Conservation (phyloP, 257 asterid genomes). For the Prunella vulgaris region DNA sequence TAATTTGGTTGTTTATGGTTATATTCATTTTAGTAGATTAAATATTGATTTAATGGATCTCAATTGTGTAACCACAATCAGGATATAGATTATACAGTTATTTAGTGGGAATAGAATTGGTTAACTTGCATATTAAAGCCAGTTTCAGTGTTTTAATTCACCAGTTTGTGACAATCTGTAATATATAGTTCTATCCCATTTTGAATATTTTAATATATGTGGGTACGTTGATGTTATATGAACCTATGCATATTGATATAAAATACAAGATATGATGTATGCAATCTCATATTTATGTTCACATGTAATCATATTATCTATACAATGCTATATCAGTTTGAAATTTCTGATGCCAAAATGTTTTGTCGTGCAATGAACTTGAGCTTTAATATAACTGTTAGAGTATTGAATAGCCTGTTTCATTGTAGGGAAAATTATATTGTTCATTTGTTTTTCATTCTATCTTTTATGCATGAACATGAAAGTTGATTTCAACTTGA, state of each 20-base stretch:
- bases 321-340: not conserved
- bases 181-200: conserved; percentile 1
- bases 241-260: not conserved
- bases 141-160: not conserved
- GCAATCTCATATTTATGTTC: not conserved
- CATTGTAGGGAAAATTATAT: not conserved
- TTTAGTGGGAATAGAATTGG: not conserved
- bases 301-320: not conserved
- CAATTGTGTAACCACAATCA: not conserved
- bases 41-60: not conserved
- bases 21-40: not conserved
- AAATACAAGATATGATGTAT: not conserved
- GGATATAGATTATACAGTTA: not conserved
- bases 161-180: not conserved
- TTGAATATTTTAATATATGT: not conserved
- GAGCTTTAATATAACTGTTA: not conserved
- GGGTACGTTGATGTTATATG: not conserved
- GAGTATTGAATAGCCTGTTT: not conserved
- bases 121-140: not conserved
- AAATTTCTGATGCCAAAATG: not conserved
- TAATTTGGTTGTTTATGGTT: not conserved
- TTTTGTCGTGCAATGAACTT: not conserved
- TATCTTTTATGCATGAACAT: not conserved
- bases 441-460: not conserved
- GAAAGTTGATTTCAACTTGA: not conserved